A percentile compares a stretch with the other conserved stretches of the same genome.
These are phyloP conservation scores for Hanseniaspora lachancei DNA, from an alignment of 805 yeast genomes.

Conservation along the genomic window DNA sequence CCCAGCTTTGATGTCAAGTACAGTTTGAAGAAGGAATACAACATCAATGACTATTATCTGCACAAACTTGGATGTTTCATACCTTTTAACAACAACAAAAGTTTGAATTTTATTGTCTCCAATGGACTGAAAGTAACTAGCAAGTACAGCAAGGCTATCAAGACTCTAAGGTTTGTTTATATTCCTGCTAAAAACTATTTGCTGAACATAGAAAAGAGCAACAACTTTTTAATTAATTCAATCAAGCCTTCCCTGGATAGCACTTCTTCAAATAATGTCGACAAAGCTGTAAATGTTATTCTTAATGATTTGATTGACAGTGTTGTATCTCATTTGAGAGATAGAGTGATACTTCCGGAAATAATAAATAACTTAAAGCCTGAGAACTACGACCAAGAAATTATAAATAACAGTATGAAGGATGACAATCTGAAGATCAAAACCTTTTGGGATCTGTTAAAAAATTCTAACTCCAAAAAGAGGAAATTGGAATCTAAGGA, in stretches of 20 bases:
- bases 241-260: not conserved
- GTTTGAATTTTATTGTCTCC: conserved; percentile 19
- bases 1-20: conserved; percentile 39
- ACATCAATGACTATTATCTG: not conserved
- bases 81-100: conserved; percentile 41
- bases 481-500: not conserved
- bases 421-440: not conserved
- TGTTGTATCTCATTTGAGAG: not conserved
- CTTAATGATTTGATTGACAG: not conserved
- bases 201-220: not conserved
- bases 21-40: conserved; percentile 31
- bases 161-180: conserved; percentile 47
- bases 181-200: conserved; percentile 15
- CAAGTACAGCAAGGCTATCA: conserved; percentile 42
- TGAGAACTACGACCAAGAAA: conserved; percentile 13
- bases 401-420: not conserved
- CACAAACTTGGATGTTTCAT: conserved; percentile 46
- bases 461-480: not conserved
- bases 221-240: not conserved
- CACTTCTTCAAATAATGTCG: not conserved
- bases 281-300: not conserved
- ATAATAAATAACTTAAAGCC: conserved; percentile 1
- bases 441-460: conserved; percentile 10
- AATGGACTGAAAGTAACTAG: conserved; percentile 52
- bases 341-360: conserved; percentile 5